Conservation (phyloP, 2,329 filamentous ascomycete species). For the Arthrinium phaeospermum region DNA sequence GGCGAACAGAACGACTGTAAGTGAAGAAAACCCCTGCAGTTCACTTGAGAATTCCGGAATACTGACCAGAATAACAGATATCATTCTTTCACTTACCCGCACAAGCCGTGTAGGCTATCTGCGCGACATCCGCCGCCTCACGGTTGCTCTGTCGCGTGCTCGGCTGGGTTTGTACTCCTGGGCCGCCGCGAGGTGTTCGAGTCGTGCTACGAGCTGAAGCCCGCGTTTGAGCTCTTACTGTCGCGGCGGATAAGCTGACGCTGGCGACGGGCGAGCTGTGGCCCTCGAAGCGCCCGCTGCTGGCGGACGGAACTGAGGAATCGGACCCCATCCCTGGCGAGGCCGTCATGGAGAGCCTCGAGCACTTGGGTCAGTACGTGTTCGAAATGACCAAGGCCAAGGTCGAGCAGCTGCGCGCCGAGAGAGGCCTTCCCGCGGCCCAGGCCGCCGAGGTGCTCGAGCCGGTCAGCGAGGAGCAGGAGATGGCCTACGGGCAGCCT, state of each 20-base stretch:
- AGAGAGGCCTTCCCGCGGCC: constrained; percentile 38
- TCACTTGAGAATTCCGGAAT: constrained; percentile 10
- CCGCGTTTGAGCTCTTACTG: constrained; percentile 82
- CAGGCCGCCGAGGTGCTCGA: constrained; percentile 30
- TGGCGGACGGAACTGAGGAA: constrained; percentile 38
- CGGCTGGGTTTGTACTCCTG: constrained; percentile 89
- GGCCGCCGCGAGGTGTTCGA: constrained; percentile 90
- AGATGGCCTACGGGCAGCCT: constrained; percentile 33
- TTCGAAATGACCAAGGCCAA: constrained; percentile 87
- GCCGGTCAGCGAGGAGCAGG: constrained; percentile 39
- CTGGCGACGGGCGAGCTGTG: constrained; percentile 88
- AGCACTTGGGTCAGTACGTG: constrained; percentile 95
- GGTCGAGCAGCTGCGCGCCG: constrained; percentile 54
- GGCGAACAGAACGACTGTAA: constrained; percentile 98
- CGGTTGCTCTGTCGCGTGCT: constrained; percentile 91
- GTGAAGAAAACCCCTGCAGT: constrained; percentile 36
- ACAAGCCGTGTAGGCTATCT: constrained; percentile 91
- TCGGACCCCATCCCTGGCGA: constrained; percentile 58
- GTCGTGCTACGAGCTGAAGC: constrained; percentile 82
- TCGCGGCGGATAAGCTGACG: constrained; percentile 78
- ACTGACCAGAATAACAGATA: constrained; percentile 60
- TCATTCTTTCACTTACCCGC: constrained; percentile 91
- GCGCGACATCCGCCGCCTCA: constrained; percentile 89
- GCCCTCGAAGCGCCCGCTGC: constrained; percentile 63
- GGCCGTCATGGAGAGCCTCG: constrained; percentile 84